These are phyloP conservation scores for Penicillium palitans DNA, from an alignment of 2,329 filamentous ascomycete species.

Conservation along the genomic window DNA sequence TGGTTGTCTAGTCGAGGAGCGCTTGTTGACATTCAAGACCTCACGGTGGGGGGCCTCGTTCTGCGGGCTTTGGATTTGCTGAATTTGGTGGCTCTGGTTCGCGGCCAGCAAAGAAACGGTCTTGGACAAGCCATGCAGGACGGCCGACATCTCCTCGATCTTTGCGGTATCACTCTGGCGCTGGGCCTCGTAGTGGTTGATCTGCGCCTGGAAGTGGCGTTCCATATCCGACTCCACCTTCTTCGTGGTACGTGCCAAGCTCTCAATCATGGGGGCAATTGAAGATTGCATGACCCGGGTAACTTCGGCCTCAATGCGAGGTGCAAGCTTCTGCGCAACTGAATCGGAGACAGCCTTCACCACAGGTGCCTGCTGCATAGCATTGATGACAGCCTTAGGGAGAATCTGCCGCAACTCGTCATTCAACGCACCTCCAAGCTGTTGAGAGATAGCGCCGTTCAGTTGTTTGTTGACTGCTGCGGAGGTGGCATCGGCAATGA, in stretches of 20 bases:
- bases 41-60: not conserved
- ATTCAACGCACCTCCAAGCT: constrained; percentile 66
- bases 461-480: constrained; percentile 72
- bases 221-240: constrained; percentile 69
- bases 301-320: constrained; percentile 70
- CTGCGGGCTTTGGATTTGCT: constrained; percentile 3
- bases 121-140: constrained; percentile 58
- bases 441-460: constrained; percentile 64
- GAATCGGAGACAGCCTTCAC: constrained; percentile 71
- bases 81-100: constrained; percentile 45
- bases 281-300: constrained; percentile 60
- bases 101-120: constrained; percentile 47
- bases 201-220: constrained; percentile 54
- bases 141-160: constrained; percentile 58
- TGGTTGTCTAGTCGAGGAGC: constrained; percentile 30
- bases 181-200: constrained; percentile 53
- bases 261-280: constrained; percentile 66
- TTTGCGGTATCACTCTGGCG: constrained; percentile 58
- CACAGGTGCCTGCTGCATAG: constrained; percentile 72
- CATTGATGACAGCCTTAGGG: constrained; percentile 65
- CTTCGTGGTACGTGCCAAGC: constrained; percentile 66
- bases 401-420: constrained; percentile 72
- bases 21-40: constrained; percentile 19
- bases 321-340: constrained; percentile 65
- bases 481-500: constrained; percentile 66